Base-by-base conservation (phyloP, 139 green algal genomes). In the Coelastrella sp. region DNA sequence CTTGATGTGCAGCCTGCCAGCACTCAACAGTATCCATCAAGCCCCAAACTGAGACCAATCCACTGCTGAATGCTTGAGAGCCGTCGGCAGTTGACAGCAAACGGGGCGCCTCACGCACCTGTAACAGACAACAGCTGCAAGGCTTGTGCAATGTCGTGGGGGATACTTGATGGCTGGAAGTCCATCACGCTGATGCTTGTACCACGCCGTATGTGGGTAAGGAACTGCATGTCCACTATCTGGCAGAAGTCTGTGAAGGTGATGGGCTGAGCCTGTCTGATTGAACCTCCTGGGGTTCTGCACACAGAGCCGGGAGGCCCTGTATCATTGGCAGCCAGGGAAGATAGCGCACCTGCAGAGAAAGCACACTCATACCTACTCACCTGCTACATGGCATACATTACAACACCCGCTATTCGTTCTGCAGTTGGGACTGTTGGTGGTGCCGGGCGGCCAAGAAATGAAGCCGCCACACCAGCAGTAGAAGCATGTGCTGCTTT, bases 121-220 rank as follows among this genome's bases (percentile, higher is more conserved):
- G 87, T 91, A 65, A 93, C 82, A 24, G 95, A 94, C 87, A 88
- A 83, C 88, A 96, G 66, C 56, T 70, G 88, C 57, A 91, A 63
- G 4, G 93, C 93, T 59, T 92, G 79, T 0, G 90, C 76, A 1
- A 93, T 27, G 57, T 89, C 89, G 14, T 78, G 61, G 20, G 92
- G 92, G 19, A 87, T 79, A 9, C 86, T 91, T 85, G 91, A 82
- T 63, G 87, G 61, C 60, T 91, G 87, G 83, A 96, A 89, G 87
- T 97, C 95, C 20, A 91, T 92, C 22, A 94, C 91, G 25, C 94
- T 96, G 88, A 98, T 94, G 73, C 94, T 96, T 66, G 95, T 93
- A 49, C 96, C 95, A 7, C 96, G 93, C n/a, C 96, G 91, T 92
- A 98, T 93, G 92, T 97, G 95, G 79, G 97, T 94, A 85, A 97